These are phyloP conservation scores for Lentinula raphanica DNA, from an alignment of 768 basidiomycete species.

Conservation along the genomic window DNA sequence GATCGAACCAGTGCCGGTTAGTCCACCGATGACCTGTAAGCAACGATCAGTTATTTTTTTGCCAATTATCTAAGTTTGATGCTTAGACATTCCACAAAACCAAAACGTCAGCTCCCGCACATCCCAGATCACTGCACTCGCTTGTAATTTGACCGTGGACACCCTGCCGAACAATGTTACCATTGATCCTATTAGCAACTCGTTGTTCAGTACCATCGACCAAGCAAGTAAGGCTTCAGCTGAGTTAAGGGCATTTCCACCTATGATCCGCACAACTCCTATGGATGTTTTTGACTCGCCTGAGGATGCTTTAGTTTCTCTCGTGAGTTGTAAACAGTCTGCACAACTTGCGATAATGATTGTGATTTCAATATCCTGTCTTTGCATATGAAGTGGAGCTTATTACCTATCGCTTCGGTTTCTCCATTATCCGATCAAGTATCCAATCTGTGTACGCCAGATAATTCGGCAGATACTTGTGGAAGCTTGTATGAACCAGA, in stretches of 20 bases:
- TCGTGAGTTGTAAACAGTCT: not conserved
- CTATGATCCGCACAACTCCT: not conserved
- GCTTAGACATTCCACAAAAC: not conserved
- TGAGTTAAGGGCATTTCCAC: not conserved
- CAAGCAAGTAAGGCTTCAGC: not conserved
- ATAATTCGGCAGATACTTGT: not conserved
- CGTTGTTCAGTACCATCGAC: not conserved
- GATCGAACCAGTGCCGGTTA: not conserved
- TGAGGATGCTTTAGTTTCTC: not conserved
- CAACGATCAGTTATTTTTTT: too few relatives aligned
- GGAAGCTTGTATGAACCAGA: slow-evolving; percentile 1
- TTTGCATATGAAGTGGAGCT: not conserved
- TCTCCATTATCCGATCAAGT: not conserved
- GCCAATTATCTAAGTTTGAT: too few relatives aligned
- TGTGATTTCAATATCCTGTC: too few relatives aligned
- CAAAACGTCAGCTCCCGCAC: not conserved
- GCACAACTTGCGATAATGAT: too few relatives aligned
- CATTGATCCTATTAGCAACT: not conserved
- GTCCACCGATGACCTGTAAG: slow-evolving; percentile 4
- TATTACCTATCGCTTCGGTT: not conserved
- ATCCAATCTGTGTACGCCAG: not conserved
- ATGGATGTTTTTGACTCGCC: not conserved
- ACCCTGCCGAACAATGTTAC: not conserved
- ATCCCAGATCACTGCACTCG: not conserved
- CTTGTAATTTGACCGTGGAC: slow-evolving; percentile 1